Conservation (phyloP, 257 asterid species). For the Solanum megistacrolobum region DNA sequence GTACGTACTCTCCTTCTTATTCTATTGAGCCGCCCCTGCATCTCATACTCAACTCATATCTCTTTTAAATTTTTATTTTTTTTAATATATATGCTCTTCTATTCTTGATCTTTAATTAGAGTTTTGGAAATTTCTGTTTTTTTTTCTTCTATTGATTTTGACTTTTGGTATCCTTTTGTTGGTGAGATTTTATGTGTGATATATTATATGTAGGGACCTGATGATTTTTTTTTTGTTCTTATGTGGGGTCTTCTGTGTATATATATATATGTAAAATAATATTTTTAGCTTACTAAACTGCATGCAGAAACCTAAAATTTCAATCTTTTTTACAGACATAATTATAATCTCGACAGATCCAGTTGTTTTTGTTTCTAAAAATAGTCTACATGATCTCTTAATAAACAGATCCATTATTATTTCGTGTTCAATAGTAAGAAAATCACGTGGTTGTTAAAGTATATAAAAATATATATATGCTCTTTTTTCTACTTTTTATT, state of each 20-base stretch:
- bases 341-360: not conserved
- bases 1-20: constrained; percentile 11
- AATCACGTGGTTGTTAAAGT: not conserved
- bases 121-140: not conserved
- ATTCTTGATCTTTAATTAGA: not conserved
- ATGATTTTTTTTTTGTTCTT: not conserved
- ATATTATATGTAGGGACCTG: not conserved
- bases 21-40: not conserved
- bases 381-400: not conserved
- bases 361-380: not conserved
- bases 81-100: not conserved
- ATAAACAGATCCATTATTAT: not conserved
- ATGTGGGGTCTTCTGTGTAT: not conserved
- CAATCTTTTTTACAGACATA: not conserved
- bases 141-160: not conserved
- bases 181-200: not conserved
- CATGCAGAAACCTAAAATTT: not conserved
- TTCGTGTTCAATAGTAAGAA: not conserved
- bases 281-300: not conserved
- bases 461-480: not conserved
- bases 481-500: not conserved
- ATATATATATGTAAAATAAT: not conserved
- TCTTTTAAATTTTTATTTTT: not conserved
- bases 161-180: not conserved
- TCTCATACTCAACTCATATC: not conserved